Evolutionary conservation across 169 alveolate species (phyloP).

Genomic region (Plasmodium malariae): DNA sequence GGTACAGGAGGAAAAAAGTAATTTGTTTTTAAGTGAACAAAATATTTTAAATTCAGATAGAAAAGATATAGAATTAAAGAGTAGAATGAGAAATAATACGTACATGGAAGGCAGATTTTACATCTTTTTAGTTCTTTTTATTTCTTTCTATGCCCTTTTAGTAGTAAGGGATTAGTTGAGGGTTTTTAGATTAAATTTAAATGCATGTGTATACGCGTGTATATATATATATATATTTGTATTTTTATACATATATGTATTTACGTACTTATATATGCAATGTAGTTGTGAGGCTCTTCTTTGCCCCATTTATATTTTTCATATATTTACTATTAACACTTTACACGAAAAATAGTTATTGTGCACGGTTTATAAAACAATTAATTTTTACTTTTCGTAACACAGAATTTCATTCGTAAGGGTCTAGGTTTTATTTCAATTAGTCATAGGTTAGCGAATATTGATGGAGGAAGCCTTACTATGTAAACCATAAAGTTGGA

Average conservation of each 20-base stretch:
- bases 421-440: constrained; percentile 11
- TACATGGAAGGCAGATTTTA: constrained; percentile 8
- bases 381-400: constrained; percentile 3
- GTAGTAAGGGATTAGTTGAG: no score
- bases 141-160: constrained; percentile 11
- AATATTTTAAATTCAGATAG: constrained; percentile 5
- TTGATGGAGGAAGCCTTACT: neutral
- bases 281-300: neutral
- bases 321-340: no score
- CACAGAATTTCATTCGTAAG: constrained; percentile 5
- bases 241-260: no score
- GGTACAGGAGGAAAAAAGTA: neutral
- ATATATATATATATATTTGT: constrained; percentile 1
- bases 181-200: no score
- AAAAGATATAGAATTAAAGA: neutral
- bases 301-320: no score
- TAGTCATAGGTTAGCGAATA: neutral
- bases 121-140: constrained; percentile 15
- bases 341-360: no score
- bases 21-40: neutral
- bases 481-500: no score
- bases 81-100: neutral
- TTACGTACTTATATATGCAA: neutral
- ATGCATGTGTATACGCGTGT: no score
- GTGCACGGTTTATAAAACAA: constrained; percentile 1